Conservation (phyloP, 1,284 basidiomycete genomes). For the Hortiboletus rubellus region DNA sequence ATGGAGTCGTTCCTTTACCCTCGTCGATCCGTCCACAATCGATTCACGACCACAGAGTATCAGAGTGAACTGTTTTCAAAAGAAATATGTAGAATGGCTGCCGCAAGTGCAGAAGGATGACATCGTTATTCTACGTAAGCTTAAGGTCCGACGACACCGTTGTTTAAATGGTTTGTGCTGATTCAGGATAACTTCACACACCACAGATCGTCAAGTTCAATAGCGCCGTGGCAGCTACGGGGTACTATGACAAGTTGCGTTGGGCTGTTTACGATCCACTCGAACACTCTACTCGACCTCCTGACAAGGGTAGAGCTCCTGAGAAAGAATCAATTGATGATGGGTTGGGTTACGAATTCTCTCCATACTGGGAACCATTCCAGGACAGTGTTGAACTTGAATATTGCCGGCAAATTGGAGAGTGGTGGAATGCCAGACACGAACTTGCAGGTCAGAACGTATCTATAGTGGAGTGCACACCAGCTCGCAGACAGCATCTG, state of each 20-base stretch:
- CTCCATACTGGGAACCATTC: slow-evolving; percentile 35
- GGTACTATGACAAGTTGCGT: slow-evolving; percentile 41
- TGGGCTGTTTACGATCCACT: slow-evolving; percentile 35
- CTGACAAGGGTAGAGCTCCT: slow-evolving; percentile 28
- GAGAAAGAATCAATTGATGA: slow-evolving; percentile 26
- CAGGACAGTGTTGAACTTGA: slow-evolving; percentile 31
- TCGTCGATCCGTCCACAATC: slow-evolving; percentile 37
- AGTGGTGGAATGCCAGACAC: slow-evolving; percentile 56
- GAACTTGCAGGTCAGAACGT: slow-evolving; percentile 8
- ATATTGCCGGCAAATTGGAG: slow-evolving; percentile 41
- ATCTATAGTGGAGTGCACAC: slow-evolving; percentile 16
- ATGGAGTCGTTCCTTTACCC: slow-evolving; percentile 28
- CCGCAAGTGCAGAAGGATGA: slow-evolving; percentile 45
- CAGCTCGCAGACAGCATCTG: slow-evolving; percentile 41
- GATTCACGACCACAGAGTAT: slow-evolving; percentile 32
- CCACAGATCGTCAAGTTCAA: slow-evolving; percentile 36
- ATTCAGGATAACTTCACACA: not conserved
- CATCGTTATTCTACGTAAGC: slow-evolving; percentile 33
- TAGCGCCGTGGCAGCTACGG: slow-evolving; percentile 38
- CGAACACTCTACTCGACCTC: slow-evolving; percentile 17
- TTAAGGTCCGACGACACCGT: slow-evolving; percentile 24
- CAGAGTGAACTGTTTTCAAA: slow-evolving; percentile 53
- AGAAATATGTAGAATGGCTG: slow-evolving; percentile 46
- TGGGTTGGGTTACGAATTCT: slow-evolving; percentile 32
- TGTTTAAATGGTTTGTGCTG: not conserved